Percentiles rank a stretch among this genome's conserved stretches.
Evolutionary conservation across 495 filamentous ascomycete species (phyloP).

Genomic region (Tetracladium marchalianum): DNA sequence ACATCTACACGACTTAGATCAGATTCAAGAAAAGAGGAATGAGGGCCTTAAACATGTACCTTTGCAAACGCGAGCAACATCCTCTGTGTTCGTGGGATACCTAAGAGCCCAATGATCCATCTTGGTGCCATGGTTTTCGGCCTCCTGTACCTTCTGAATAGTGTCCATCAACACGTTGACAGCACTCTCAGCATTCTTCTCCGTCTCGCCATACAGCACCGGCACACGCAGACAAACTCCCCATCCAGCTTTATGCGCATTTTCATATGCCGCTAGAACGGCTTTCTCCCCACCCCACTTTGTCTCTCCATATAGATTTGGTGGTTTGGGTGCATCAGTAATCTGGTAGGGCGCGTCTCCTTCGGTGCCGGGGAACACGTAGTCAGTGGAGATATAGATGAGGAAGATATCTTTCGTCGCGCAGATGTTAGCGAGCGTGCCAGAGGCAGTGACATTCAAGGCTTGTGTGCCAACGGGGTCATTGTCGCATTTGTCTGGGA

Average conservation of each 20-base stretch:
- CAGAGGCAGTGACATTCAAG: conserved; percentile 67
- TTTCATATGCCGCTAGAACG: conserved; percentile 48
- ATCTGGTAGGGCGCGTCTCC: conserved; percentile 81
- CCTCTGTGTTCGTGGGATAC: conserved; percentile 80
- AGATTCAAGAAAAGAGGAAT: neutral
- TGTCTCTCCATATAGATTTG: conserved; percentile 81
- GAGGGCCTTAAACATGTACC: conserved; percentile 23
- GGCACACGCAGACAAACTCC: conserved; percentile 77
- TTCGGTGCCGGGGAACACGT: conserved; percentile 74
- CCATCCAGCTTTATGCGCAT: conserved; percentile 36
- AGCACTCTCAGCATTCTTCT: conserved; percentile 63
- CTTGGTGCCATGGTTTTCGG: conserved; percentile 41
- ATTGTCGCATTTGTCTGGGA: conserved; percentile 72
- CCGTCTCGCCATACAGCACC: conserved; percentile 67
- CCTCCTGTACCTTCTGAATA: conserved; percentile 56
- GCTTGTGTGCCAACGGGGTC: conserved; percentile 66
- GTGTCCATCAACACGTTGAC: conserved; percentile 71
- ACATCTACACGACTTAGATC: conserved; percentile 32
- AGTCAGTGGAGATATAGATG: conserved; percentile 93
- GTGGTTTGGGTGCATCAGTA: conserved; percentile 51
- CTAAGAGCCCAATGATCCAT: conserved; percentile 88
- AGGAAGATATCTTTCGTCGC: conserved; percentile 53
- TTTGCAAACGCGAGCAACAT: conserved; percentile 69
- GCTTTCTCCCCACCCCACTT: conserved; percentile 79
- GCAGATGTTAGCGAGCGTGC: conserved; percentile 55